Evolutionary conservation across 495 filamentous ascomycete genomes (phyloP).

Genomic region (Ascodesmis nigricans): DNA sequence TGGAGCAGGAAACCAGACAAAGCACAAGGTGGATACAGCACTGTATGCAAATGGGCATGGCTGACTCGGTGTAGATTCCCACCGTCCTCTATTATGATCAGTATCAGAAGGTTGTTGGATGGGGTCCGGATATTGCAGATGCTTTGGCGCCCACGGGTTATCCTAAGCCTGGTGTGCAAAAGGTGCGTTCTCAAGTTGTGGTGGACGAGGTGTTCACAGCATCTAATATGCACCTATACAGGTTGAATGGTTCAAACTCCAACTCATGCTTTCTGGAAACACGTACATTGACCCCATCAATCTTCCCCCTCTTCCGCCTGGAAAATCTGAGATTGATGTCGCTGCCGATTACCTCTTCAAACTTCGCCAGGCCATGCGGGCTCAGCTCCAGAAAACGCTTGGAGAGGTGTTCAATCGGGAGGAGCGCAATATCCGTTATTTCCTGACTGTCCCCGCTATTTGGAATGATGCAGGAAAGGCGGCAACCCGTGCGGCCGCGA

Average conservation of each 20-base stretch:
- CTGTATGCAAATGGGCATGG: no score
- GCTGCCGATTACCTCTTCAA: slow-evolving; percentile 65
- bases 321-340: slow-evolving; percentile 62
- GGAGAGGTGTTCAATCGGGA: slow-evolving; percentile 59
- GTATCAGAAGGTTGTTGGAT: slow-evolving; percentile 62
- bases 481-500: slow-evolving; percentile 51
- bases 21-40: slow-evolving; percentile 36
- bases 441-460: slow-evolving; percentile 54
- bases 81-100: slow-evolving; percentile 67
- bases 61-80: slow-evolving; percentile 34
- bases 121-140: slow-evolving; percentile 63
- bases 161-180: slow-evolving; percentile 58
- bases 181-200: no score
- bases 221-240: no score
- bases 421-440: slow-evolving; percentile 58
- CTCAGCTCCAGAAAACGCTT: slow-evolving; percentile 51
- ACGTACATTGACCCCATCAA: slow-evolving; percentile 70
- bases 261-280: slow-evolving; percentile 60
- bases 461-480: slow-evolving; percentile 70
- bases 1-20: slow-evolving; percentile 52
- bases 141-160: slow-evolving; percentile 59
- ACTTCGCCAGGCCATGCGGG: slow-evolving; percentile 52
- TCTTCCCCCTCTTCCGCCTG: slow-evolving; percentile 51
- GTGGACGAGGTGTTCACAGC: no score
- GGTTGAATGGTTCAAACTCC: slow-evolving; percentile 68